Conservation (phyloP, 2,329 filamentous ascomycete species). For the Cladorrhinum sp. region DNA sequence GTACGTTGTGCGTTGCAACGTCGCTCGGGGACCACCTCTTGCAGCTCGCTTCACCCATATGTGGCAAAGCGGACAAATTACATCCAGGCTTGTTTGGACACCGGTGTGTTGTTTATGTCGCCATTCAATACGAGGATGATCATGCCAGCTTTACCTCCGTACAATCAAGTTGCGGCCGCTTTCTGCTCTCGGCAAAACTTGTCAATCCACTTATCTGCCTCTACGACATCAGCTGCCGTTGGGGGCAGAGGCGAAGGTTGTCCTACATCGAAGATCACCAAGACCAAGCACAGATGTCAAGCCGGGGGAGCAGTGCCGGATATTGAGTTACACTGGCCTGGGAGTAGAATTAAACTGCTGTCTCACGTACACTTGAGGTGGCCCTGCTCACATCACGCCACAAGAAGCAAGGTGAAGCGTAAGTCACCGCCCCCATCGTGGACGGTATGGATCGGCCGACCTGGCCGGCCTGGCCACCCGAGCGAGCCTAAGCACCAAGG, state of each 20-base stretch:
- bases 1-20: background rate
- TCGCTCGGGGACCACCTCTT: background rate
- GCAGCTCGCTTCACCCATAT: background rate
- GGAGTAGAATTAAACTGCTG: conserved; percentile 8
- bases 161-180: conserved; percentile 10
- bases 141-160: conserved; percentile 1
- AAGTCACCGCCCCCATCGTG: conserved; percentile 28
- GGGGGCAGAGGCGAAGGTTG: conserved; percentile 10
- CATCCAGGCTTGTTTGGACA: too few relatives aligned
- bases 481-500: conserved; percentile 15
- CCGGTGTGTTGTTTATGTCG: background rate
- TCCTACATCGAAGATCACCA: conserved; percentile 6
- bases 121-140: conserved; percentile 9
- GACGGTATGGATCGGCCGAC: conserved; percentile 10
- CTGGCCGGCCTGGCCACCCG: conserved; percentile 12
- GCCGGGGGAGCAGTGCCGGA: conserved; percentile 21
- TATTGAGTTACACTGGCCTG: conserved; percentile 13
- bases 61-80: background rate
- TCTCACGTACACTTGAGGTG: conserved; percentile 13
- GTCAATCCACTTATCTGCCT: background rate
- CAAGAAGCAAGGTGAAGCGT: conserved; percentile 27
- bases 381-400: conserved; percentile 22
- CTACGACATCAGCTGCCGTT: conserved; percentile 7
- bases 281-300: conserved; percentile 11
- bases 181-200: conserved; percentile 7